These are phyloP conservation scores for Agaricus sinodeliciosus DNA, from an alignment of 768 basidiomycete species.

Conservation along the genomic window DNA sequence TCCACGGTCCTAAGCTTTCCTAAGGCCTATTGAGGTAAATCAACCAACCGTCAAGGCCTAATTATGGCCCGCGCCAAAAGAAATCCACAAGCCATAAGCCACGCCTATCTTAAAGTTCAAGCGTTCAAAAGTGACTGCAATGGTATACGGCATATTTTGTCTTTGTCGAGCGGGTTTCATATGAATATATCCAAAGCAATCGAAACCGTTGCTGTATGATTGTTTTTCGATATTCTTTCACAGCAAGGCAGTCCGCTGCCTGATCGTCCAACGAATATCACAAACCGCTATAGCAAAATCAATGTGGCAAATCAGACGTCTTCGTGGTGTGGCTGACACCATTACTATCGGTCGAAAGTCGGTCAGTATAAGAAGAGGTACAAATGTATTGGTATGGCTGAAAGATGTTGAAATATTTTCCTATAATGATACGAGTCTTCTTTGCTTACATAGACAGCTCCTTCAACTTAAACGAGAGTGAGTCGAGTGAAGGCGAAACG, in stretches of 20 bases:
- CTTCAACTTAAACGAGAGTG: no score
- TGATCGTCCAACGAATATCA: no score
- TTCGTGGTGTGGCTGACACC: slow-evolving; percentile 41
- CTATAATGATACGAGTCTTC: slow-evolving; percentile 25
- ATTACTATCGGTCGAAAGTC: slow-evolving; percentile 60
- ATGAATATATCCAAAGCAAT: slow-evolving; percentile 29
- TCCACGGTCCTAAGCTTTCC: slow-evolving; percentile 69
- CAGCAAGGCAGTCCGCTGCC: not conserved
- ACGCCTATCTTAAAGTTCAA: slow-evolving; percentile 4
- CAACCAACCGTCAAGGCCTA: slow-evolving; percentile 47
- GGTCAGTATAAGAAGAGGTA: slow-evolving; percentile 66
- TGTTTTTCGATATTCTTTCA: slow-evolving; percentile 40
- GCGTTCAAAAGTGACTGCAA: not conserved
- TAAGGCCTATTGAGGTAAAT: slow-evolving; percentile 42
- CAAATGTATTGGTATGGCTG: slow-evolving; percentile 44
- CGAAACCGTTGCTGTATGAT: slow-evolving; percentile 57
- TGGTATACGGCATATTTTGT: no score
- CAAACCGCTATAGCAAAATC: no score
- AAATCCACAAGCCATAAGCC: slow-evolving; percentile 40
- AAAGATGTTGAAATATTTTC: slow-evolving; percentile 51
- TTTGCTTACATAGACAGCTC: no score
- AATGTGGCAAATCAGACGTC: slow-evolving; percentile 56
- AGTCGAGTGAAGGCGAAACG: no score
- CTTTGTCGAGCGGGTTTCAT: no score
- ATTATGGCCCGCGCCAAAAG: slow-evolving; percentile 47